Evolutionary conservation across 208 protist genomes (phyloP), one percentile per base, ranked within the genome.

Genomic region (Acanthamoeba triangularis): DNA sequence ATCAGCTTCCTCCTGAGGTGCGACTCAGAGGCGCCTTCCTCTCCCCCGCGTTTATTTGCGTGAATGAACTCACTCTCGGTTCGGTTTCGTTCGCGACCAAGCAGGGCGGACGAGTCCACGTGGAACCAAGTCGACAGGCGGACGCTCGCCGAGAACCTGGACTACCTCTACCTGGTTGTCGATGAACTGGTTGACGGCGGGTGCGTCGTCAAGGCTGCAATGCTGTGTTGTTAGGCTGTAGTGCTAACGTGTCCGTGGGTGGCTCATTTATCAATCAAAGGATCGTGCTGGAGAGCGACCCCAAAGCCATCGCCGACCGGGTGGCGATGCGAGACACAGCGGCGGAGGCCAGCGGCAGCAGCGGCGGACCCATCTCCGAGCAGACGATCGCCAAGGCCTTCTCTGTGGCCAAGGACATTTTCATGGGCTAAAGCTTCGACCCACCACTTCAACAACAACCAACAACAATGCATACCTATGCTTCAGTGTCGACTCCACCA

Each of bases 121-220:
- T 78, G 69, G 69, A 78, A 78, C 69, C 69, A 78, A 61, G 80
- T 88, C 11, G 80, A 88, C 80, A 88, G 52, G 80, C 54, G 80
- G 47, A 88, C 80, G 47, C 47, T 88, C 47, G 47, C 52, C 11
- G 80, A 88, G 47, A 88, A 88, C 44, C 41, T 88, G 25, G 80
- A 88, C 80, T 88, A 88, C 41, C 47, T 88, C 25, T 61, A 63
- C 47, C 41, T 88, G n/a, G 80, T 61, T 6, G 41, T 88, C 52
- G 80, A 88, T 35, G 80, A 88, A 37, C 52, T 88, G 44, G 47
- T 88, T 2, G 80, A 88, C n/a, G 80, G 52, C 25, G 80, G 80
- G 69, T 78, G 49, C 49, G 49, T 54, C 49, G 1, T 18, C 14
- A 20, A 11, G 49, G 47, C 1, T 11, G 23, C 59, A 25, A 1